Conservation (phyloP, 73 alveolate genomes). For the Paramecium sonneborni region DNA sequence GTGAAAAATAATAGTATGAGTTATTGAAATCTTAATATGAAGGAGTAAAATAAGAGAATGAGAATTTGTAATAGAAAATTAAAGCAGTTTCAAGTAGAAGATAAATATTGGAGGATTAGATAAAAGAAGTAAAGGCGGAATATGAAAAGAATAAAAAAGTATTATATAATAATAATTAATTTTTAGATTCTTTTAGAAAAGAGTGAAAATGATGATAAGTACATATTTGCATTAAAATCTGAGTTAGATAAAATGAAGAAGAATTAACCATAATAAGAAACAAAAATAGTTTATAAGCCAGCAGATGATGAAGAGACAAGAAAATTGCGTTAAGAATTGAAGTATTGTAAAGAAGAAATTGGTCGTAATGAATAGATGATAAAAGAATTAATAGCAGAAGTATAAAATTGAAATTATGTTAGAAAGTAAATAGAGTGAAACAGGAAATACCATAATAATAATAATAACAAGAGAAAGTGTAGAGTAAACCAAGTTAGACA, state of each 20-base stretch:
- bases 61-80: constrained; percentile 37
- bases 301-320: constrained; percentile 63
- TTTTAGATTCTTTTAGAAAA: constrained; percentile 56
- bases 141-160: constrained; percentile 66
- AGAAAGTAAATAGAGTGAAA: background rate
- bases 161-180: background rate
- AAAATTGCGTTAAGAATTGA: constrained; percentile 48
- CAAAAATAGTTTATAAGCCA: constrained; percentile 54
- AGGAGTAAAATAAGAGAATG: constrained; percentile 5
- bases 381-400: constrained; percentile 65
- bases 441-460: background rate
- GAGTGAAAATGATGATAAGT: constrained; percentile 65
- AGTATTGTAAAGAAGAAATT: constrained; percentile 49
- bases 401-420: background rate
- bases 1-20: constrained; percentile 8
- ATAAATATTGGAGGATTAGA: constrained; percentile 54
- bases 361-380: constrained; percentile 55
- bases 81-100: constrained; percentile 65
- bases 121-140: constrained; percentile 56
- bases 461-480: background rate
- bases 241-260: constrained; percentile 52
- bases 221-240: constrained; percentile 61
- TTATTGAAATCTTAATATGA: constrained; percentile 46
- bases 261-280: constrained; percentile 35
- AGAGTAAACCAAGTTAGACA: background rate